phyloP scores from a whole-genome alignment of 257 asterid genomes.

The Jacaranda copaia region DNA sequence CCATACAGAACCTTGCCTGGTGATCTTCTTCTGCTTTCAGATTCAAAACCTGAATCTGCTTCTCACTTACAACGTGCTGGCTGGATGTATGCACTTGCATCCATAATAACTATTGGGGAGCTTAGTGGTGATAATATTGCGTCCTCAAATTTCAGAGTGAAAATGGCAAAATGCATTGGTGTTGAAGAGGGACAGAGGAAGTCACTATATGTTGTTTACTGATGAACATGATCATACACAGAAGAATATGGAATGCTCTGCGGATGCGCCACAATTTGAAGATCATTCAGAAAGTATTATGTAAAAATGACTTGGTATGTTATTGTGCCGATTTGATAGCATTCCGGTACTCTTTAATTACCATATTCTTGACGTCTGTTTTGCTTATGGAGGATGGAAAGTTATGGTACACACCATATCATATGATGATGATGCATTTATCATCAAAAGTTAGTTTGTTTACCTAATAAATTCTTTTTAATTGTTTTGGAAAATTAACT shows the following conservation, averaged over 20 bases:
- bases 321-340: not conserved
- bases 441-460: not conserved
- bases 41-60: conserved; percentile 45
- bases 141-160: conserved; percentile 36
- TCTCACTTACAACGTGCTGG: conserved; percentile 46
- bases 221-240: conserved; percentile 44
- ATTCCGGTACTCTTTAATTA: not conserved
- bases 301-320: conserved; percentile 45
- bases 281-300: conserved; percentile 44
- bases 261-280: conserved; percentile 41
- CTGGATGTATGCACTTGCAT: conserved; percentile 47
- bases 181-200: conserved; percentile 1
- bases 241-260: conserved; percentile 60
- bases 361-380: not conserved
- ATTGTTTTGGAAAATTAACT: not conserved
- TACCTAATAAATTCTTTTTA: not conserved
- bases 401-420: not conserved
- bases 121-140: conserved; percentile 27
- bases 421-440: not conserved
- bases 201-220: conserved; percentile 52
- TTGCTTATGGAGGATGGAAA: not conserved
- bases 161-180: conserved; percentile 25
- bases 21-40: conserved; percentile 52
- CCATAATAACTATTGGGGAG: conserved; percentile 42
- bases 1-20: conserved; percentile 62